phyloP scores from a whole-genome alignment of 768 basidiomycete species.

The Tricholoma sp. region DNA sequence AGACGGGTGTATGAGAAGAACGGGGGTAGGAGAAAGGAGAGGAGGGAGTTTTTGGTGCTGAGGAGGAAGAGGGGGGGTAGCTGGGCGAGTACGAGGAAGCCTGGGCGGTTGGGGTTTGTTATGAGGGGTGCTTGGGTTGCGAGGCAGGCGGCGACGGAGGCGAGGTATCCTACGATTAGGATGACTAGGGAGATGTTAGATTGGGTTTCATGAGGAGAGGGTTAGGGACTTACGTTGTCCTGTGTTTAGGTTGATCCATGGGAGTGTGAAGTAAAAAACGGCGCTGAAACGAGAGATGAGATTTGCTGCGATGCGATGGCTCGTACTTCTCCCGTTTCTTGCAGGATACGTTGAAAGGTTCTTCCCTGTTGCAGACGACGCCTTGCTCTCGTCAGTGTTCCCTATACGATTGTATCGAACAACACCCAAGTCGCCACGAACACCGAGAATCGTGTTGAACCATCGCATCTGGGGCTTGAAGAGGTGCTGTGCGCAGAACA shows the following conservation, averaged over 20 bases:
- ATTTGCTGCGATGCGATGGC: neutral
- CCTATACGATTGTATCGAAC: too few species aligned
- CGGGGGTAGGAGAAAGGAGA: constrained; percentile 58
- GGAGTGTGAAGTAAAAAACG: neutral
- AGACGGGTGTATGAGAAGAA: constrained; percentile 66
- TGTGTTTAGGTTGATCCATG: neutral
- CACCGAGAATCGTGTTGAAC: neutral
- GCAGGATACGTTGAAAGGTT: neutral
- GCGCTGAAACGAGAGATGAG: neutral
- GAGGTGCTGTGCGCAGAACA: neutral
- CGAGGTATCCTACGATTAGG: constrained; percentile 54
- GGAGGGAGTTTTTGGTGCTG: constrained; percentile 59
- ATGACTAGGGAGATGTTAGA: constrained; percentile 38
- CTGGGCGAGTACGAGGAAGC: constrained; percentile 55
- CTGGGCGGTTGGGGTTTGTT: constrained; percentile 73
- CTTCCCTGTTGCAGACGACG: neutral
- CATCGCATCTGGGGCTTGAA: neutral
- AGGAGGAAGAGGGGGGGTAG: constrained; percentile 58
- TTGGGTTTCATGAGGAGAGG: neutral
- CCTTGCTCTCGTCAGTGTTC: neutral
- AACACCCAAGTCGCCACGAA: neutral
- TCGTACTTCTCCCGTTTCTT: neutral
- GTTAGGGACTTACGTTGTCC: neutral
- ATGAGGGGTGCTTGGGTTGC: constrained; percentile 53
- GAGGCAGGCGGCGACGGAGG: constrained; percentile 55